Conservation (phyloP, 2,329 filamentous ascomycete species). For the Nemania diffusa region DNA sequence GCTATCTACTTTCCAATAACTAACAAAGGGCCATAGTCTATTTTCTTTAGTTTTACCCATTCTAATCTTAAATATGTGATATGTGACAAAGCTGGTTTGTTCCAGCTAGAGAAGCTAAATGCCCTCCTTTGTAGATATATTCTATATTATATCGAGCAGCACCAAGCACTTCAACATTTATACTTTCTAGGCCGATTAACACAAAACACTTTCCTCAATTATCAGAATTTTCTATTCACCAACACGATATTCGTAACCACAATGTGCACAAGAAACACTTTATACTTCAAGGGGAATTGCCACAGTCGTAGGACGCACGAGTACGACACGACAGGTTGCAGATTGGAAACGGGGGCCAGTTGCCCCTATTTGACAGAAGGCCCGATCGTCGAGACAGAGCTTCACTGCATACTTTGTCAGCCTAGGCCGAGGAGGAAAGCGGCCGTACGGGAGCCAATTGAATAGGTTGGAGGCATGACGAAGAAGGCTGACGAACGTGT, state of each 20-base stretch:
- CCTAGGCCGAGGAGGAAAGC: slow-evolving; percentile 12
- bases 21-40: background rate
- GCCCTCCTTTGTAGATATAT: background rate
- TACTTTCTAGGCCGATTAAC: background rate
- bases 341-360: background rate
- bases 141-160: background rate
- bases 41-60: background rate
- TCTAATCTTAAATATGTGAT: too few relatives aligned
- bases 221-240: background rate
- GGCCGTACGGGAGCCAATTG: background rate
- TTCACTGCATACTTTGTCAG: slow-evolving; percentile 21
- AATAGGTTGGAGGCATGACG: background rate
- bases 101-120: background rate
- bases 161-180: background rate
- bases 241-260: background rate
- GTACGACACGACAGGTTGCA: slow-evolving; percentile 20
- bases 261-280: slow-evolving; percentile 23
- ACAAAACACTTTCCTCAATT: background rate
- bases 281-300: slow-evolving; percentile 28
- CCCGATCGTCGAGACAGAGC: slow-evolving; percentile 15
- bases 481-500: background rate
- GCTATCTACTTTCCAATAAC: too few relatives aligned
- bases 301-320: slow-evolving; percentile 24
- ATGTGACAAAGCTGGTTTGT: background rate
- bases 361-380: slow-evolving; percentile 19